Base-by-base conservation (phyloP, 108 stramenopile genomes). In the Pseudonitzschia delicatissima region DNA sequence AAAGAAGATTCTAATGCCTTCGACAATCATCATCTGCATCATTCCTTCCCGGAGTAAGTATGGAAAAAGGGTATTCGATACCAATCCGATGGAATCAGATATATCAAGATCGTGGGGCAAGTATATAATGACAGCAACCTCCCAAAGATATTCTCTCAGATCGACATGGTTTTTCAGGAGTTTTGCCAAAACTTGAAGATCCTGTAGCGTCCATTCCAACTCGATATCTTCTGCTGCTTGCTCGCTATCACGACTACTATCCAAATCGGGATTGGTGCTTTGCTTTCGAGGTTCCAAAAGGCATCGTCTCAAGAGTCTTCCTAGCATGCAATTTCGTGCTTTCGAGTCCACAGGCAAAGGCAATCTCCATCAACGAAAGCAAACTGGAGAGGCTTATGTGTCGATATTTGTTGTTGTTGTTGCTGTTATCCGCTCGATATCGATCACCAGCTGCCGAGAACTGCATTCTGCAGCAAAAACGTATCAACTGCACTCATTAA, bases 21-120 rank as follows among this genome's bases (percentile, higher is more conserved):
- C 60, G 1, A 61, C 36, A 23, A 61, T 61, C 60, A 61, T 61
- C 60, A 61, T 61, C 32, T 73, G 72, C 57, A 73, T 62, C 72
- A 73, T 73, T 20, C 72, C 72, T 36, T 73, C 72, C 15, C 72
- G 64, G 20, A 73, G 23, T 17, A 73, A 31, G 26, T 73, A 73
- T 5, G 72, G 72, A 42, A 73, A 73, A 13, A 73, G 57, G 6
- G 31, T 2, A 51, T 73, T 73, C 23, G 37, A 45, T 1, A 66
- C 42, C 45, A 73, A 48, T 12, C 5, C 65, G 2, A 6, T 3
- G 7, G 72, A 73, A 42, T 73, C 48, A 4, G 36, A 34, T 17
- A 73, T 48, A 60, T 60, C 57, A 18, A 73, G 72, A 39, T 73
- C 72, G 40, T 73, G 72, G 5, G 72, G 72, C 8, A 73, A 31